These are phyloP conservation scores for Dictyostelium citrinum DNA, from an alignment of 78 protist genomes.

Conservation along the genomic window DNA sequence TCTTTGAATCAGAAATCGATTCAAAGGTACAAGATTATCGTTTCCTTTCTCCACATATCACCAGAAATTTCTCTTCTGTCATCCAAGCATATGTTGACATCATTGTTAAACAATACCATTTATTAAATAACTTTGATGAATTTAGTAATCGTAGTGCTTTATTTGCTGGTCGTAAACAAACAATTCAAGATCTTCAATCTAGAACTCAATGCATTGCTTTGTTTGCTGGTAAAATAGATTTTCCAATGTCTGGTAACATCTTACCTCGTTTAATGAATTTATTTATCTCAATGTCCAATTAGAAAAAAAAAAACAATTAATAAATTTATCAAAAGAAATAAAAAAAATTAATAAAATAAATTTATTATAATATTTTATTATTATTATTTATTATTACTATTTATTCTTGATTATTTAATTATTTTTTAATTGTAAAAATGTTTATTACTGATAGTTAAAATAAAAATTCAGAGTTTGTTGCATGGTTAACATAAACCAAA, in stretches of 20 bases:
- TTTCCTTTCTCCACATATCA: slow-evolving; percentile 14
- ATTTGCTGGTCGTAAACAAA: slow-evolving; percentile 7
- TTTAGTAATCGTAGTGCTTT: not conserved
- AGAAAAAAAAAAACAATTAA: too few relatives aligned
- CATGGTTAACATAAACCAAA: slow-evolving; percentile 56
- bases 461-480: slow-evolving; percentile 55
- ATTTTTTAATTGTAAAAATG: too few relatives aligned
- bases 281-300: not conserved
- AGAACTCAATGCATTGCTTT: slow-evolving; percentile 19
- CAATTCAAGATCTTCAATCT: slow-evolving; percentile 4
- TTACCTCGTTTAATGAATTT: slow-evolving; percentile 47
- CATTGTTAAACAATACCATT: slow-evolving; percentile 5
- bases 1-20: not conserved
- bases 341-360: not conserved
- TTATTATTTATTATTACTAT: not conserved
- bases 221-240: slow-evolving; percentile 70
- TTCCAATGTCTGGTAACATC: slow-evolving; percentile 61
- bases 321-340: too few relatives aligned
- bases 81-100: slow-evolving; percentile 36
- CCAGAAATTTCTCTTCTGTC: slow-evolving; percentile 48
- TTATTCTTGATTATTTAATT: too few relatives aligned
- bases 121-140: not conserved
- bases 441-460: slow-evolving; percentile 6
- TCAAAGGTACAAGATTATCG: slow-evolving; percentile 14
- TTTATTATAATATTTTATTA: not conserved